Base-by-base conservation (phyloP, 2,329 filamentous ascomycete genomes). In the Clonostachys rosea region DNA sequence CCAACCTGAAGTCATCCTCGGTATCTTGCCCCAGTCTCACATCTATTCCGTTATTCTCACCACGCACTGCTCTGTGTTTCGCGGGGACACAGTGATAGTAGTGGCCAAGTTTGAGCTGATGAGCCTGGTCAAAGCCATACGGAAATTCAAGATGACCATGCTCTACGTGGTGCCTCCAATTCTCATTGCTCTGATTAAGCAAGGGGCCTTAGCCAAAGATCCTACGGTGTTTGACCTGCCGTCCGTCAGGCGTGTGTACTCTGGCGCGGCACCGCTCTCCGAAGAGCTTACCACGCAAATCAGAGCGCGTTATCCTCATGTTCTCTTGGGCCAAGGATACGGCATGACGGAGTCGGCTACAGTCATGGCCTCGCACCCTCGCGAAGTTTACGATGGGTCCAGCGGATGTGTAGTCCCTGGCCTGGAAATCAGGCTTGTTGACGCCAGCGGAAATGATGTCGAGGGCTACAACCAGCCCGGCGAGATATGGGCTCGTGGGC, bases 151-250 rank as follows among this genome's bases (percentile, higher is more conserved):
- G 39, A 84, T 95, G 57, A 88, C 85, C 6, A 71, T 74, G 49
- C 66, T 91, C 37, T 69, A 73, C 10, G 70, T 84, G 8, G 89
- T 91, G 5, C 90, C 90, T 6, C 88, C 90, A 0, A 83, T 95
- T 48, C 73, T 91, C 1, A 79, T 92, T 6, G 73, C 79, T 16
- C 72, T 95, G 54, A 81, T 84, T n/a, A 94, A 92, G 61, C 77
- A 85, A 54, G 85, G 86, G 0, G 73, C 78, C 5, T 75, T 79
- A 5, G 75, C 73, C 54, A 76, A 83, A 17, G 9, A 30, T 30
- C 8, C 24, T 30, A 10, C 24, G 10, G 24, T 4, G 3, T 30
- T 30, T 8, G 24, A 30, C 24, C 24, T 30, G 24, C 24, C 24
- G 24, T 44, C 41, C 14, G 48, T 50, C 8, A 24, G 20, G 34